phyloP scores from a whole-genome alignment of 164 flowering plant genomes.

The Aristolochia fimbriata region DNA sequence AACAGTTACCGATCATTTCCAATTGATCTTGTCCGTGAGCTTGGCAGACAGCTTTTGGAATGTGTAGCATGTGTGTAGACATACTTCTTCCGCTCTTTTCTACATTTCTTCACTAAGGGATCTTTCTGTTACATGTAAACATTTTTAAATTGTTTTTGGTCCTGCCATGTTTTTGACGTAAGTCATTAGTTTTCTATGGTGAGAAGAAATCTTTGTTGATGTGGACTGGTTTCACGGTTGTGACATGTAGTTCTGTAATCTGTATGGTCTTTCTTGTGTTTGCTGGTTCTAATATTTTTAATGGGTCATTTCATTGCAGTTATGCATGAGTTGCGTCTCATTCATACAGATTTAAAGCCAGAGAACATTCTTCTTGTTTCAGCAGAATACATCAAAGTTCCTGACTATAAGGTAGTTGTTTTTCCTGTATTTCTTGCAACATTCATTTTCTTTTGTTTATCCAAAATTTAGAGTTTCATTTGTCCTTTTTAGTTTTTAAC shows the following conservation, averaged over 20 bases:
- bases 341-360: slow-evolving; percentile 96
- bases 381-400: slow-evolving; percentile 64
- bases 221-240: too few species aligned
- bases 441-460: background rate
- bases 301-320: slow-evolving; percentile 39
- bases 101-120: slow-evolving; percentile 5
- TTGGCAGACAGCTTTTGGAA: slow-evolving; percentile 98
- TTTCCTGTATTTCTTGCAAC: background rate
- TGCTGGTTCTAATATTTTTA: too few species aligned
- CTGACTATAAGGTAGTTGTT: slow-evolving; percentile 73
- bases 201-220: too few species aligned
- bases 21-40: slow-evolving; percentile 98
- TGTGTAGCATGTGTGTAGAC: slow-evolving; percentile 99
- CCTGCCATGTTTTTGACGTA: too few species aligned
- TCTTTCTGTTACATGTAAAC: background rate
- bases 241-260: too few species aligned
- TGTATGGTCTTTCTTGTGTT: background rate
- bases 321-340: slow-evolving; percentile 84
- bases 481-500: too few species aligned
- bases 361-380: slow-evolving; percentile 88
- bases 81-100: slow-evolving; percentile 18
- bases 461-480: too few species aligned
- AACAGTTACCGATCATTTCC: slow-evolving; percentile 99
- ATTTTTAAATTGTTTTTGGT: background rate
- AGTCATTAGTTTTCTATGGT: too few species aligned